Percentiles rank a stretch among this genome's conserved stretches.
phyloP scores from a whole-genome alignment of 2,329 filamentous ascomycete genomes.

The Lithohypha guttulata region DNA sequence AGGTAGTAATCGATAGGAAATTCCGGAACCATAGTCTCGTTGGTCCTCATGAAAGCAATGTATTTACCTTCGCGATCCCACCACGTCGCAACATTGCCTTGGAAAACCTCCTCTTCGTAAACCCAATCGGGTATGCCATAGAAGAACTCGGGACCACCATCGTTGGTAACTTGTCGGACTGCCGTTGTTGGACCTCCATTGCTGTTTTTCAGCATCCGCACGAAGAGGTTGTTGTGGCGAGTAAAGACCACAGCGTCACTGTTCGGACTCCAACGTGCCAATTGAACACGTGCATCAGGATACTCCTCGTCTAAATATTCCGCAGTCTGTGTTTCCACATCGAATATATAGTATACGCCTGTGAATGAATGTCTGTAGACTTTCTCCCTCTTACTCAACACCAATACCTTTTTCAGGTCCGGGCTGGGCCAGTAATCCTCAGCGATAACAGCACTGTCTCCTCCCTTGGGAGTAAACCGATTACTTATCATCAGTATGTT shows the following conservation, averaged over 20 bases:
- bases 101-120: slow-evolving; percentile 78
- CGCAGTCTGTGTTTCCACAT: slow-evolving; percentile 68
- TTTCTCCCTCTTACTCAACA: slow-evolving; percentile 59
- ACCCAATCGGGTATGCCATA: slow-evolving; percentile 98
- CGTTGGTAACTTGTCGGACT: slow-evolving; percentile 65
- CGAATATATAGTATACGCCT: slow-evolving; percentile 81
- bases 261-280: slow-evolving; percentile 80
- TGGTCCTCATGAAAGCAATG: slow-evolving; percentile 82
- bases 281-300: slow-evolving; percentile 57
- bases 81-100: slow-evolving; percentile 76
- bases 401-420: slow-evolving; percentile 73
- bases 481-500: slow-evolving; percentile 64
- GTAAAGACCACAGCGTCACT: slow-evolving; percentile 87
- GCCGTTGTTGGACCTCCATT: slow-evolving; percentile 33
- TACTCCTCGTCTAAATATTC: slow-evolving; percentile 66
- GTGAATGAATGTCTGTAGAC: slow-evolving; percentile 89
- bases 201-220: slow-evolving; percentile 50
- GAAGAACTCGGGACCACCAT: slow-evolving; percentile 81
- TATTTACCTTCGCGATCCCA: slow-evolving; percentile 87
- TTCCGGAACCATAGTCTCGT: slow-evolving; percentile 82
- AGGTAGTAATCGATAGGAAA: slow-evolving; percentile 92
- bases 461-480: slow-evolving; percentile 50
- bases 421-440: slow-evolving; percentile 62
- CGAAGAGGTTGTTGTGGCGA: slow-evolving; percentile 76
- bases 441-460: slow-evolving; percentile 41